Percentiles rank a stretch among this genome's conserved stretches.
Evolutionary conservation across 176 grass and related monocot genomes (phyloP).

Genomic region (Chloris gayana): DNA sequence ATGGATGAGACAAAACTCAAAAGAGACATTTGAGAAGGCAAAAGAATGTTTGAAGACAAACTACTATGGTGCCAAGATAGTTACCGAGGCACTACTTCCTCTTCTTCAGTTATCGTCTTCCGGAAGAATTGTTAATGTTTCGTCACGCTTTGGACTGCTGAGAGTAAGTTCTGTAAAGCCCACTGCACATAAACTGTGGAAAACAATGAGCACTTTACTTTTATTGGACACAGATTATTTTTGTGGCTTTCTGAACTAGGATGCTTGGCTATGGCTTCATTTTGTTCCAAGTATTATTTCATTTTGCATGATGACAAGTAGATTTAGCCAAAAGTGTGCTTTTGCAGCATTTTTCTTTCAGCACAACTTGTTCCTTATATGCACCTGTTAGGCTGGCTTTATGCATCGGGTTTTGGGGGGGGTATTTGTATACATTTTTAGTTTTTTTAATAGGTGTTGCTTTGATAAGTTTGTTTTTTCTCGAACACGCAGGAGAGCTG

Average conservation of each 20-base stretch:
- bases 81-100: constrained; percentile 63
- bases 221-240: neutral
- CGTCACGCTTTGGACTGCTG: constrained; percentile 46
- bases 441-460: neutral
- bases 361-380: neutral
- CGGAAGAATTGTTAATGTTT: constrained; percentile 62
- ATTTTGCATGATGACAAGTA: neutral
- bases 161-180: constrained; percentile 46
- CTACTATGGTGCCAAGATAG: constrained; percentile 57
- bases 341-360: neutral
- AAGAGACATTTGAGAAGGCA: constrained; percentile 56
- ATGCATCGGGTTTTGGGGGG: neutral
- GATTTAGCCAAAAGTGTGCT: neutral
- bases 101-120: constrained; percentile 56
- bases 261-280: neutral
- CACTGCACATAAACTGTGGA: neutral
- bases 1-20: constrained; percentile 54
- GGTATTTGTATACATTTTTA: neutral
- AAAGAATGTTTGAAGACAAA: constrained; percentile 61
- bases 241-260: neutral
- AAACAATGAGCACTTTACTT: neutral
- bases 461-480: neutral
- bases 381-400: neutral
- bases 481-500: too few relatives aligned
- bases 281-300: neutral